Percentiles rank a stretch among this genome's conserved stretches.
Conservation (phyloP, 2,329 filamentous ascomycete species). For the Ceratocystis harringtonii region DNA sequence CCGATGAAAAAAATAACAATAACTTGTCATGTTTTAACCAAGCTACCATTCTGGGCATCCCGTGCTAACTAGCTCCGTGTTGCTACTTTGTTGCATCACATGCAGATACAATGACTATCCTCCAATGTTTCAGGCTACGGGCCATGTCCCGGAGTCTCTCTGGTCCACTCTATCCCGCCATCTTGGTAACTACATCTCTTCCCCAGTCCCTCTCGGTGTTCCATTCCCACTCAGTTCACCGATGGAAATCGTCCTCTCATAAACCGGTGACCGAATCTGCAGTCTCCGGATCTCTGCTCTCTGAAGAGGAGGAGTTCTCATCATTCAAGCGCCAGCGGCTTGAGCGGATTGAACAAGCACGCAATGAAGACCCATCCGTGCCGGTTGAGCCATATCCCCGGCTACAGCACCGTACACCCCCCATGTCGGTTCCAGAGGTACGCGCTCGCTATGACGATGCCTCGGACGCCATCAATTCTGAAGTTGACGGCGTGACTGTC, state of each 20-base stretch:
- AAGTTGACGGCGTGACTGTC: slow-evolving; percentile 19
- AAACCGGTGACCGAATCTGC: not conserved
- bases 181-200: not conserved
- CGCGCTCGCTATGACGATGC: slow-evolving; percentile 12
- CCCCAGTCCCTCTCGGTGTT: not conserved
- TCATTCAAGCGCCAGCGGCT: slow-evolving; percentile 27
- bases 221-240: not conserved
- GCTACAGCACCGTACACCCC: slow-evolving; percentile 14
- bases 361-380: slow-evolving; percentile 17
- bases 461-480: slow-evolving; percentile 2
- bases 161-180: not conserved
- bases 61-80: slow-evolving; percentile 3
- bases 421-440: slow-evolving; percentile 18
- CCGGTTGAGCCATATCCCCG: slow-evolving; percentile 14
- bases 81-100: slow-evolving; percentile 4
- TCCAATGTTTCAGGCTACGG: slow-evolving; percentile 27
- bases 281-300: not conserved
- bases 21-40: too few species aligned
- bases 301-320: slow-evolving; percentile 21
- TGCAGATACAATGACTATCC: slow-evolving; percentile 26
- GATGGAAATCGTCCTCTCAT: slow-evolving; percentile 11
- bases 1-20: not conserved
- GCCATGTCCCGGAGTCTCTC: slow-evolving; percentile 12
- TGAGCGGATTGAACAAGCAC: slow-evolving; percentile 23
- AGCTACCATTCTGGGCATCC: slow-evolving; percentile 16